Base-by-base conservation (phyloP, 2,329 filamentous ascomycete genomes). In the Xylariomycetidae sp. region DNA sequence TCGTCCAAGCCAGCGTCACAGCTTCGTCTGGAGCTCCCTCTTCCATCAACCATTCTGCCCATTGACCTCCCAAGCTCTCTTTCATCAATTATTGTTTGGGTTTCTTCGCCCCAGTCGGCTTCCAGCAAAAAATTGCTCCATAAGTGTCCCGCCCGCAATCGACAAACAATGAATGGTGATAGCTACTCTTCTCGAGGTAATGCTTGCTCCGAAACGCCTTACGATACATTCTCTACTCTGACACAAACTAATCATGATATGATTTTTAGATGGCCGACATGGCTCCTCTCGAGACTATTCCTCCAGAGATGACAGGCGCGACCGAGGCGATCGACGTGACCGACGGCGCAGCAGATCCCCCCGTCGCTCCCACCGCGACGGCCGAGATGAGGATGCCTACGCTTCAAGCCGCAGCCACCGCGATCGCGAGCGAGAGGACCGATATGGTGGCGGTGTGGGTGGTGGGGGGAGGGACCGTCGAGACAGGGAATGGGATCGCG, bases 341-440 rank as follows among this genome's bases (percentile, higher is more conserved):
- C 44, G 82, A 53, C 76, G 88, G 63, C 84, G 90, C 45, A 95
- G 89, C 41, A 81, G 90, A 57, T 97, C 90, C 13, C 89, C 89
- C 37, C 70, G 82, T 43, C 63, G 70, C 37, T 67, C 72, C 48
- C 80, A 86, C 49, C 84, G 84, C 49, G 84, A 92, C 32, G 77
- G 75, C 35, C 82, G 86, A 49, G 74, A 79, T 59, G 74, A 78
- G 38, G 54, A 59, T 34, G 56, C 85, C 36, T 97, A 97, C 65
- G 94, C 89, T 14, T 88, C 86, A 5, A 95, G 88, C 63, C 84
- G 90, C 49, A 89, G 83, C 66, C 94, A 95, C 61, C 80, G 90
- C 57, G 90, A 94, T 58, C 75, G 90, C 42, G 90, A 97, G 66
- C 85, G 90, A 42, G 90, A 97, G 63, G 90, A 96, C 50, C 77